Base-by-base conservation (phyloP, 148 eudicot genomes). In the Fagopyrum esculentum region DNA sequence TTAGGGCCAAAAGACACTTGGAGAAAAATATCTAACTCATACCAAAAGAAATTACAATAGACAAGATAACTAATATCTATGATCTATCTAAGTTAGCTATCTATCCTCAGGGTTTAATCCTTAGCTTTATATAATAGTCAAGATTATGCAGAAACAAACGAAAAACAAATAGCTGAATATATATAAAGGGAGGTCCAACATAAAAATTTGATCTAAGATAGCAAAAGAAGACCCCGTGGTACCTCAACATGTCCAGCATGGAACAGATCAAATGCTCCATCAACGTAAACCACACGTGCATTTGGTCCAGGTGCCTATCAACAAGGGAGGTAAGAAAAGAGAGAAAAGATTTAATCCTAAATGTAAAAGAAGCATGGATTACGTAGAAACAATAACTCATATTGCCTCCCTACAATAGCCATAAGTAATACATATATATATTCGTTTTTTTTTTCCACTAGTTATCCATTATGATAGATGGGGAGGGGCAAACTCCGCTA, bases 211-310 rank as follows among this genome's bases (percentile, higher is more conserved):
- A 43, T 5, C 19, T 40, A 22, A 43, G 69, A 43, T 12, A 66
- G 35, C 12, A 30, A 30, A 6, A 66, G 30, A 66, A 40, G 47
- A 15, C 17, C 15, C 6, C 9, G 43, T 71, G 3, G 43, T 73
- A 94, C 98, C 96, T 94, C 98, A 29, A 92, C 98, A 86, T 94
- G 98, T 76, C 98, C 98, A 61, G 97, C 97, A 86, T 94, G 98
- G 55, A 94, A 94, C 81, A 94, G 97, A 83, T 94, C 98, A 83
- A 94, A 94, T 69, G 93, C 97, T 75, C 96, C 98, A 84, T 94
- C 98, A 77, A 94, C 91, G 83, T 94, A 94, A 44, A 94, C 96
- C 73, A 94, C 96, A 44, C 92, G 89, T 64, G 98, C 84, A 87
- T 92, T 89, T 74, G 98, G 97, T 77, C 85, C 88, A 74, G 98